These are phyloP conservation scores for Neofusicoccum kwambonambiense DNA, from an alignment of 2,329 filamentous ascomycete genomes.

Conservation along the genomic window DNA sequence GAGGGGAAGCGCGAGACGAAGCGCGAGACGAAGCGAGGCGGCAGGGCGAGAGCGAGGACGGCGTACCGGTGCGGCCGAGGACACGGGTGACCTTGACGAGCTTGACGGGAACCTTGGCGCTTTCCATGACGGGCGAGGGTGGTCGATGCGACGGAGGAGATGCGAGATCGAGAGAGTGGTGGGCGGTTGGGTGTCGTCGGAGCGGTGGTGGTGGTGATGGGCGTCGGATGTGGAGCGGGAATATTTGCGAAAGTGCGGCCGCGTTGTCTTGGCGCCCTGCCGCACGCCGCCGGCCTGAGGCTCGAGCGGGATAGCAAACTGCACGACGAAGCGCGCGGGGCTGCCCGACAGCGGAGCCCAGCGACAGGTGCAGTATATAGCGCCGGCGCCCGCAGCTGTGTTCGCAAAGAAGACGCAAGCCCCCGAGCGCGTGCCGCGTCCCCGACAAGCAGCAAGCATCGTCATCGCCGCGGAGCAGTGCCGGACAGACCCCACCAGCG, in stretches of 20 bases:
- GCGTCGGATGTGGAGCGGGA: conserved; percentile 5
- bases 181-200: neutral
- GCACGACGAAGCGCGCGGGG: neutral
- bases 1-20: neutral
- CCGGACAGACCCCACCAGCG: neutral
- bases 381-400: too few relatives aligned
- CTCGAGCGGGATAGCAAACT: neutral
- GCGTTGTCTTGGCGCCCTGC: conserved; percentile 14
- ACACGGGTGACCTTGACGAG: conserved; percentile 98
- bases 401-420: neutral
- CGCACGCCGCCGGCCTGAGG: conserved; percentile 8
- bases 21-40: neutral
- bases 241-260: conserved; percentile 16
- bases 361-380: neutral
- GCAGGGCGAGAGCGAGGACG: neutral
- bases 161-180: neutral
- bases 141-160: neutral
- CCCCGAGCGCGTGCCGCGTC: neutral
- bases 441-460: neutral
- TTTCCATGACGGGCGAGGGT: conserved; percentile 66
- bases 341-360: conserved; percentile 1
- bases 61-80: conserved; percentile 95
- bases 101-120: conserved; percentile 94
- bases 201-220: neutral
- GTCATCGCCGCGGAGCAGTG: neutral